Percentiles rank a stretch among this genome's conserved stretches.
Evolutionary conservation across 2,329 filamentous ascomycete genomes (phyloP).

Genomic region (Colletotrichum liriopes): DNA sequence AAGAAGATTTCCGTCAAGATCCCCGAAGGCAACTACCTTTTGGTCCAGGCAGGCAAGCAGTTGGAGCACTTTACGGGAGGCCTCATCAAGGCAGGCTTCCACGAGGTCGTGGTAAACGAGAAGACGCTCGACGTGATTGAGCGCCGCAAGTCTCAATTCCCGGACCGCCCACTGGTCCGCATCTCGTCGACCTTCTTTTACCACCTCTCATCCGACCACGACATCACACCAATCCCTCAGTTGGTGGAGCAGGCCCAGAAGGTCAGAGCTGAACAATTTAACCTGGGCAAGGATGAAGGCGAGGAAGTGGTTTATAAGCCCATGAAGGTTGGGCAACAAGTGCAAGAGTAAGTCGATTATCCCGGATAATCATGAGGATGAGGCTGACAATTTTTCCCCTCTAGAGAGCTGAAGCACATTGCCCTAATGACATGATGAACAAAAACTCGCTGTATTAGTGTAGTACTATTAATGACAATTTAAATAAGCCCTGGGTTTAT

Average conservation of each 20-base stretch:
- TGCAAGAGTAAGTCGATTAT: slow-evolving; percentile 64
- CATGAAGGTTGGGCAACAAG: slow-evolving; percentile 73
- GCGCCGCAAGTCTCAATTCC: slow-evolving; percentile 57
- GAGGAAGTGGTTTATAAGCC: slow-evolving; percentile 62
- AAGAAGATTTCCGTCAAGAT: slow-evolving; percentile 72
- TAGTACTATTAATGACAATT: slow-evolving; percentile 29
- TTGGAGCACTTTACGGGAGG: slow-evolving; percentile 74
- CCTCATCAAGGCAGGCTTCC: slow-evolving; percentile 73
- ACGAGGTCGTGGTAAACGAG: slow-evolving; percentile 74
- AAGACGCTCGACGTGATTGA: slow-evolving; percentile 65
- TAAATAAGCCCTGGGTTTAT: background rate
- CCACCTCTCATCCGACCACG: slow-evolving; percentile 71
- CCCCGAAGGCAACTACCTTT: slow-evolving; percentile 69
- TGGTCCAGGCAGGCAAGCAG: slow-evolving; percentile 76
- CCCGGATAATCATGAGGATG: background rate
- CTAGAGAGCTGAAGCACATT: slow-evolving; percentile 68
- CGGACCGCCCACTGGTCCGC: slow-evolving; percentile 67
- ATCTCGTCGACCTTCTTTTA: slow-evolving; percentile 76
- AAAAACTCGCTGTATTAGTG: slow-evolving; percentile 28
- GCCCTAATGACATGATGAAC: slow-evolving; percentile 58
- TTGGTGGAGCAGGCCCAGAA: slow-evolving; percentile 61
- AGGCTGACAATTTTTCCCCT: background rate
- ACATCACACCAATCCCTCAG: slow-evolving; percentile 66
- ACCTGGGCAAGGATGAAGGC: slow-evolving; percentile 69
- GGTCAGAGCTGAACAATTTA: slow-evolving; percentile 63